Conservation (phyloP, 805 yeast species). For the Metahyphopichia silvanorum region DNA sequence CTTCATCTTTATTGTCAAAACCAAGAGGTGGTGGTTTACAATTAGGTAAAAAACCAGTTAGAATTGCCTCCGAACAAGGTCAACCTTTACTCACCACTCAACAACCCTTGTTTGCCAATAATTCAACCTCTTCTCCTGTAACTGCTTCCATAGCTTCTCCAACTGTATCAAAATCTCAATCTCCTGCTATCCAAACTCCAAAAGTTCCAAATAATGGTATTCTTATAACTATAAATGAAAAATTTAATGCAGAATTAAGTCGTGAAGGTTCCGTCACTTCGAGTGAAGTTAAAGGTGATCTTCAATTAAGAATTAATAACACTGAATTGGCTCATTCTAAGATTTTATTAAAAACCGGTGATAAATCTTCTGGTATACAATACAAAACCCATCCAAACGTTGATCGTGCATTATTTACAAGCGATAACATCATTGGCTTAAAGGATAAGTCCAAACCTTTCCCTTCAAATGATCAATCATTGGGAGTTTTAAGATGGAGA, state of each 20-base stretch:
- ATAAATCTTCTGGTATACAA: constrained; percentile 51
- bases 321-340: constrained; percentile 65
- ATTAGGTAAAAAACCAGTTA: constrained; percentile 56
- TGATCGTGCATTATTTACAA: constrained; percentile 68
- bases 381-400: constrained; percentile 97
- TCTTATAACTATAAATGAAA: constrained; percentile 72
- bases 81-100: constrained; percentile 28
- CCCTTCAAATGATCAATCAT: constrained; percentile 86
- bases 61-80: constrained; percentile 21
- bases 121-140: constrained; percentile 16
- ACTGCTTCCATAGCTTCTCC: constrained; percentile 14
- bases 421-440: constrained; percentile 58
- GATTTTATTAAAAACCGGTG: constrained; percentile 52
- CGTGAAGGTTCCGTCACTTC: constrained; percentile 75
- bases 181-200: constrained; percentile 16
- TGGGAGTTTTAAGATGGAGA: constrained; percentile 94
- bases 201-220: constrained; percentile 67
- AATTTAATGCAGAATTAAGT: constrained; percentile 68
- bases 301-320: constrained; percentile 83
- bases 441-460: constrained; percentile 77
- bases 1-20: constrained; percentile 9
- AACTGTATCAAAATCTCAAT: constrained; percentile 16
- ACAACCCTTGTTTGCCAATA: constrained; percentile 30
- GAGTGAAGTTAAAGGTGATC: constrained; percentile 85
- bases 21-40: constrained; percentile 70